These are phyloP conservation scores for Colletotrichum sp. DNA, from an alignment of 2,329 filamentous ascomycete genomes.

Conservation along the genomic window DNA sequence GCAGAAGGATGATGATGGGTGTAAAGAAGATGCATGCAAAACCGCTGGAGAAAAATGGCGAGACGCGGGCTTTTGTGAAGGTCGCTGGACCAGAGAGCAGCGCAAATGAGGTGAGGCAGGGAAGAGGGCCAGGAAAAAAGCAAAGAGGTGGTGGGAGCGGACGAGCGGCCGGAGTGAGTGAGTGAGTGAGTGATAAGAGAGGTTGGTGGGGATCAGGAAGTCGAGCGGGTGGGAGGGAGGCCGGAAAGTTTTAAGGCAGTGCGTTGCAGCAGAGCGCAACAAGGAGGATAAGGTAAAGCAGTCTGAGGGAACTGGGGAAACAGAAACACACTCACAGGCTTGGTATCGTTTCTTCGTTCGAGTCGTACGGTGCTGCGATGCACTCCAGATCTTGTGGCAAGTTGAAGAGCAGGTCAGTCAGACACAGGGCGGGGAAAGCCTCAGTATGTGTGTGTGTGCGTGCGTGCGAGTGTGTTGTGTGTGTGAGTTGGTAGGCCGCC, in stretches of 20 bases:
- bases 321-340: conserved; percentile 13
- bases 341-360: conserved; percentile 7
- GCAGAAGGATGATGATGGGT: background rate
- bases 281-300: background rate
- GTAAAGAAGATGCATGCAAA: background rate
- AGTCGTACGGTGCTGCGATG: conserved; percentile 17
- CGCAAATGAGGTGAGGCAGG: background rate
- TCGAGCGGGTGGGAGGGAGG: conserved; percentile 11
- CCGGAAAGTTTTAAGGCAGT: conserved; percentile 18
- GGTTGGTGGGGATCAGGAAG: conserved; percentile 16
- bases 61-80: background rate
- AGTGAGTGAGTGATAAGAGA: conserved; percentile 18
- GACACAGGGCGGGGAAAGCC: conserved; percentile 11
- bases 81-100: background rate
- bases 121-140: background rate
- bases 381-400: conserved; percentile 21
- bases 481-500: background rate
- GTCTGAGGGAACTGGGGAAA: background rate
- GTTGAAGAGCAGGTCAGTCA: conserved; percentile 12
- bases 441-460: conserved; percentile 1
- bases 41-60: background rate
- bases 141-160: conserved; percentile 10
- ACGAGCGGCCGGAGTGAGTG: background rate
- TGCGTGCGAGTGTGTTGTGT: background rate
- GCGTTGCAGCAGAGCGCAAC: conserved; percentile 7